Base-by-base conservation (phyloP, 306 rosid genomes). In the Casuarina cunninghamiana region DNA sequence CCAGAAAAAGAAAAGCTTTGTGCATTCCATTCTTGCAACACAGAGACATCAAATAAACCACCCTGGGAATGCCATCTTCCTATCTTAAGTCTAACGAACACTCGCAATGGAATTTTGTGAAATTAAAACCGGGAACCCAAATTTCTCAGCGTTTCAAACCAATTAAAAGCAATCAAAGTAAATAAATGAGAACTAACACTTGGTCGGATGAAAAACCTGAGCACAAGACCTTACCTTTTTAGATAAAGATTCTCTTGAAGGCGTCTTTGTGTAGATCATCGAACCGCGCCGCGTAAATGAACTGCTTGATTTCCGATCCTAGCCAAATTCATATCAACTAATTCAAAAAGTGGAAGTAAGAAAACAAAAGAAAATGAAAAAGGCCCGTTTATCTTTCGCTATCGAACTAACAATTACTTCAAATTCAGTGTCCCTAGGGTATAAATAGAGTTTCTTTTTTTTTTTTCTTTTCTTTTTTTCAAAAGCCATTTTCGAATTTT, bases 241-340 rank as follows among this genome's bases (percentile, higher is more conserved):
- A 45, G 83, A 79, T 69, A 89, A 78, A 2, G 92, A 87, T 73
- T 91, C 97, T 87, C 97, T 88, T 41, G 97, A 83, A 11, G 99
- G 99, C 48, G 97, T 89, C 85, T 96, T 96, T 45, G 99, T 96
- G 87, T 93, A 93, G 76, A 90, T 82, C 84, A 96, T 78, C 37
- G 99, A 90, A 76, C 94, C 96, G 55, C 96, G 93, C 76, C 92
- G 96, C 74, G 97, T 85, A 78, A 96, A 96, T 6, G 98, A 91
- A 81, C 93, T 87, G 83, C 78, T 91, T 26, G 91, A 84, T 74
- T 96, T 93, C 73, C 91, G 89, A 85, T 96, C 99, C 99, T 96
- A 85, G 86, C 45, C 70, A 77, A 61, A 80, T 38, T 49, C 44
- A 82, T 60, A 57, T 50, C n/a, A 53, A 68, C 53, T 42, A 21